phyloP scores from a whole-genome alignment of 148 eudicot species.

The Nepenthes gracilis region DNA sequence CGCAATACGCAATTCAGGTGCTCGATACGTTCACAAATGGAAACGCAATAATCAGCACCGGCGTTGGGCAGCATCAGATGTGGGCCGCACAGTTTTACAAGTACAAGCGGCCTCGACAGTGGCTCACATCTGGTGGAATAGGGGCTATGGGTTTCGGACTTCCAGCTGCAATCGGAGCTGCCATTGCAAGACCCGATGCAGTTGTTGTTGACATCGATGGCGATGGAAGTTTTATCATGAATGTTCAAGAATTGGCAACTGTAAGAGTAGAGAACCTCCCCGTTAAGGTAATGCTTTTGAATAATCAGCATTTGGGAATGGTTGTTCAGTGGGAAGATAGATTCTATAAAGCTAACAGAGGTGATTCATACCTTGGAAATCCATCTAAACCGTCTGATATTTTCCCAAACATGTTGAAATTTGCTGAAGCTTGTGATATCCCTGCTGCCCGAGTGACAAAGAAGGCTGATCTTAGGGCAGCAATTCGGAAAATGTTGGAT shows the following conservation, averaged over 20 bases:
- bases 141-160: constrained; percentile 95
- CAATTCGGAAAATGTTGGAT: constrained; percentile 76
- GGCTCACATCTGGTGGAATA: constrained; percentile 77
- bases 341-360: constrained; percentile 71
- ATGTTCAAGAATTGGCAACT: constrained; percentile 84
- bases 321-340: constrained; percentile 87
- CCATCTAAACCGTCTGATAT: constrained; percentile 38
- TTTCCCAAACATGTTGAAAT: constrained; percentile 63
- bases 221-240: constrained; percentile 82
- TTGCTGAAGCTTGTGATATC: constrained; percentile 67
- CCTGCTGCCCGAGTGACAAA: constrained; percentile 66
- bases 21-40: constrained; percentile 77
- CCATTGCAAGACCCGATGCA: constrained; percentile 59
- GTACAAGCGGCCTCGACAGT: constrained; percentile 64
- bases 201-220: constrained; percentile 86
- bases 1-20: constrained; percentile 70
- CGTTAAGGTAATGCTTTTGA: constrained; percentile 58
- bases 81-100: constrained; percentile 84
- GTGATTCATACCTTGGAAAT: constrained; percentile 68
- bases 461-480: constrained; percentile 46
- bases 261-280: constrained; percentile 64
- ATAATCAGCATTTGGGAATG: constrained; percentile 91
- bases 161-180: constrained; percentile 87
- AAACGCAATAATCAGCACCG: constrained; percentile 64
- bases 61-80: constrained; percentile 91